These are phyloP conservation scores for Fusarium virguliforme DNA, from an alignment of 2,329 filamentous ascomycete genomes.

Conservation along the genomic window DNA sequence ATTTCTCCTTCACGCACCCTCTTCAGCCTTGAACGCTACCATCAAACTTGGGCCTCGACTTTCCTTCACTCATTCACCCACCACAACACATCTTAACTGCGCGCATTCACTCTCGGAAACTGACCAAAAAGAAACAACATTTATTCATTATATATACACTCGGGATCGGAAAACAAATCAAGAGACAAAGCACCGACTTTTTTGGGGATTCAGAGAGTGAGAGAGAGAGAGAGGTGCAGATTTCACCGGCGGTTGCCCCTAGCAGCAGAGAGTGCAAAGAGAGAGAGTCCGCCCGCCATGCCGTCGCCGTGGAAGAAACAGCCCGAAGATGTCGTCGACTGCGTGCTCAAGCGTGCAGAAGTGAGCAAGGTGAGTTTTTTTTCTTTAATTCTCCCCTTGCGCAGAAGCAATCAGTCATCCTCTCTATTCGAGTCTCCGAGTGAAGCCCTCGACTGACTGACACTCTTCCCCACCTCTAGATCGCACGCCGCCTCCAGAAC, in stretches of 20 bases:
- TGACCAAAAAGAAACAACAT: background rate
- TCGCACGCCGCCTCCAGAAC: slow-evolving; percentile 93
- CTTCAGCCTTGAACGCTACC: background rate
- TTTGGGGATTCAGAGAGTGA: background rate
- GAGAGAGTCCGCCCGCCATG: slow-evolving; percentile 61
- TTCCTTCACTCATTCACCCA: slow-evolving; percentile 20
- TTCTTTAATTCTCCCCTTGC: background rate
- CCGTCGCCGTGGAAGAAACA: slow-evolving; percentile 75
- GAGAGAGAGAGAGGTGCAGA: background rate
- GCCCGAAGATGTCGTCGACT: slow-evolving; percentile 76
- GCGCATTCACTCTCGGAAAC: slow-evolving; percentile 13
- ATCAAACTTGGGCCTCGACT: slow-evolving; percentile 3
- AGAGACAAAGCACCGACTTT: background rate
- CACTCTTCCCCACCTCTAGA: slow-evolving; percentile 68
- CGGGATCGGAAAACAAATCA: background rate
- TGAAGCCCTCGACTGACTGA: slow-evolving; percentile 31
- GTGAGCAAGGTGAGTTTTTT: slow-evolving; percentile 77
- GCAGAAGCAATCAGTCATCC: slow-evolving; percentile 7
- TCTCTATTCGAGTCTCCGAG: slow-evolving; percentile 3
- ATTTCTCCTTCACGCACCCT: slow-evolving; percentile 19
- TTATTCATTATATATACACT: slow-evolving; percentile 6
- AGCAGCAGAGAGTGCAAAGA: slow-evolving; percentile 43
- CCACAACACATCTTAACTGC: background rate
- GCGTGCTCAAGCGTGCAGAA: slow-evolving; percentile 80
- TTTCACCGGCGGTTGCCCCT: slow-evolving; percentile 42